Evolutionary conservation across 352 stramenopile species (phyloP), one percentile per base, ranked within the genome.

Genomic region (Pythium phragmitis): DNA sequence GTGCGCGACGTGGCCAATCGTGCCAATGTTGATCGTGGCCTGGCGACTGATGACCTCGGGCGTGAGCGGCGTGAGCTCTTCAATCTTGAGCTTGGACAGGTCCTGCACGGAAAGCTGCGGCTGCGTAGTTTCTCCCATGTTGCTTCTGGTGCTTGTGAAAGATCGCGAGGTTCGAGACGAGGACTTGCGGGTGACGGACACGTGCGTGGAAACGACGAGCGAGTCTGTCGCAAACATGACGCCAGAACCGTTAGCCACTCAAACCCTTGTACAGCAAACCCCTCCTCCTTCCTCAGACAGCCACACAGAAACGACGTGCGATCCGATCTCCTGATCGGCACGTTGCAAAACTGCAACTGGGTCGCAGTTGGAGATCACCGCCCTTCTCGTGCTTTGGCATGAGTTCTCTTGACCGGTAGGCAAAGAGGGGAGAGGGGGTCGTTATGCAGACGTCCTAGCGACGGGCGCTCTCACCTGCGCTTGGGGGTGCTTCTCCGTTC

Each of bases 21-120:
- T 99, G 60, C 98, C 90, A 68, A 99, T 99, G 82, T 99, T 99
- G 75, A 99, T 99, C 41, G 98, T 99, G 13, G 98, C 98, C 82
- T 99, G 84, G 41, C 87, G 85, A 89, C 83, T 93, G 77, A 98
- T 97, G 60, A 99, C 97, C 79, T 99, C 97, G 2, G 96, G 98
- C 26, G 96, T 99, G 36, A 99, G 82, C 33, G 97, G 97, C 19
- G 94, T 99, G 57, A 99, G 89, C 60, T 97, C 93, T 50, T 93
- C 87, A 11, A 96, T 75, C 81, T 99, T 98, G 45, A 99, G 83
- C 60, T 92, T 97, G 23, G 79, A 79, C 59, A 99, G 82, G 81
- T 99, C 90, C 81, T 99, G 96, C 65, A 94, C 82, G 45, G 85
- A 86, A 30, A 96, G 69, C 60, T 93, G 83, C 65, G 87, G 87